phyloP scores from a whole-genome alignment of 1,284 basidiomycete species.

The Fomitopsis palustris region DNA sequence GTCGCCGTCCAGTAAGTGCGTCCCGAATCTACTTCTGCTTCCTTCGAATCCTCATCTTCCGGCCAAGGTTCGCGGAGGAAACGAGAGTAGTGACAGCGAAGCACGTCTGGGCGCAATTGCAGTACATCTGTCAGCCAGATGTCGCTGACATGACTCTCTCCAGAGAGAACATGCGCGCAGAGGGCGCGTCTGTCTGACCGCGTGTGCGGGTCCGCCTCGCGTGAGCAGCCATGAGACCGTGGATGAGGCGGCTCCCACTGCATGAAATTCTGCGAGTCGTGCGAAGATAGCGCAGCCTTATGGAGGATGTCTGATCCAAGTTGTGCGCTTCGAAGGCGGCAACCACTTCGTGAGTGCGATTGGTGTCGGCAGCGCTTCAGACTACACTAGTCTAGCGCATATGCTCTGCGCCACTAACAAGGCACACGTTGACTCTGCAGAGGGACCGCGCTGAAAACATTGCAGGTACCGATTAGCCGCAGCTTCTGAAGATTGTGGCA shows the following conservation, averaged over 20 bases:
- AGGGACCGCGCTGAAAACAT: no score
- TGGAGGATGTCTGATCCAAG: background rate
- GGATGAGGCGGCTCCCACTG: slow-evolving; percentile 11
- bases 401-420: background rate
- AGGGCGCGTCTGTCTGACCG: slow-evolving; percentile 1
- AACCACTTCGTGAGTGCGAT: slow-evolving; percentile 17
- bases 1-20: background rate
- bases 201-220: slow-evolving; percentile 7
- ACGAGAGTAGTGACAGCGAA: background rate
- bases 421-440: background rate
- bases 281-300: background rate
- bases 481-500: no score
- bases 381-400: background rate
- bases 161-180: slow-evolving; percentile 1
- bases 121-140: background rate
- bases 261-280: slow-evolving; percentile 5
- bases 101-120: background rate
- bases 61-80: background rate
- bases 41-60: background rate
- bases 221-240: slow-evolving; percentile 12
- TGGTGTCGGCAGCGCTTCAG: background rate
- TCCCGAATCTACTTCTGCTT: background rate
- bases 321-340: slow-evolving; percentile 3
- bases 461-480: no score
- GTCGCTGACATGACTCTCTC: background rate